phyloP scores from a whole-genome alignment of 2,329 filamentous ascomycete species.

The Nigrospora osmanthi region DNA sequence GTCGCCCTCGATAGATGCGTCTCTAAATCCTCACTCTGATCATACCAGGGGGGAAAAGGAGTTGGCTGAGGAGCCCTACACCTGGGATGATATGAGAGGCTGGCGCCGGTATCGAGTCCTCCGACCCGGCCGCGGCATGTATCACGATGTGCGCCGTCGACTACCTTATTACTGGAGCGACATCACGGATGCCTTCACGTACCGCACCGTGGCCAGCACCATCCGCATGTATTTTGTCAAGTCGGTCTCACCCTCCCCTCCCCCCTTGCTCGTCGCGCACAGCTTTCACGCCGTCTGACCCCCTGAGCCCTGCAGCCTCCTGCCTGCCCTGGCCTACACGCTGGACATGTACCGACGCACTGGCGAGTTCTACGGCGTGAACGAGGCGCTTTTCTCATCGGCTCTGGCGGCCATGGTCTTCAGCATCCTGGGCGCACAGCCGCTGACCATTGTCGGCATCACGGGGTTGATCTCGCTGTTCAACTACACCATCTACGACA shows the following conservation, averaged over 20 bases:
- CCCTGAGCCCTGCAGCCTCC: constrained; percentile 24
- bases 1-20: no score
- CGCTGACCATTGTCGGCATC: constrained; percentile 48
- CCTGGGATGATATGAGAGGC: constrained; percentile 25
- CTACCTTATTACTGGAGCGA: constrained; percentile 43
- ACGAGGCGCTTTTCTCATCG: constrained; percentile 46
- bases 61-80: constrained; percentile 9
- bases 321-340: constrained; percentile 50
- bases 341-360: constrained; percentile 51
- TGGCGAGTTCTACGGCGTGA: constrained; percentile 46
- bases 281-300: constrained; percentile 11
- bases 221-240: constrained; percentile 53
- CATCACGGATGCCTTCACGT: constrained; percentile 44
- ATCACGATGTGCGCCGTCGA: constrained; percentile 41
- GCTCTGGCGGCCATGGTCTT: constrained; percentile 48
- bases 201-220: constrained; percentile 44
- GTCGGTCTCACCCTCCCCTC: constrained; percentile 13
- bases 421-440: constrained; percentile 41
- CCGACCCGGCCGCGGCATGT: constrained; percentile 42
- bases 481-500: constrained; percentile 54
- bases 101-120: constrained; percentile 32
- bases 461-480: constrained; percentile 47
- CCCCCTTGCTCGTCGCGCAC: no score
- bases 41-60: neutral
- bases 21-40: no score